Base-by-base conservation (phyloP, 495 filamentous ascomycete species). In the Penicillium manginii region DNA sequence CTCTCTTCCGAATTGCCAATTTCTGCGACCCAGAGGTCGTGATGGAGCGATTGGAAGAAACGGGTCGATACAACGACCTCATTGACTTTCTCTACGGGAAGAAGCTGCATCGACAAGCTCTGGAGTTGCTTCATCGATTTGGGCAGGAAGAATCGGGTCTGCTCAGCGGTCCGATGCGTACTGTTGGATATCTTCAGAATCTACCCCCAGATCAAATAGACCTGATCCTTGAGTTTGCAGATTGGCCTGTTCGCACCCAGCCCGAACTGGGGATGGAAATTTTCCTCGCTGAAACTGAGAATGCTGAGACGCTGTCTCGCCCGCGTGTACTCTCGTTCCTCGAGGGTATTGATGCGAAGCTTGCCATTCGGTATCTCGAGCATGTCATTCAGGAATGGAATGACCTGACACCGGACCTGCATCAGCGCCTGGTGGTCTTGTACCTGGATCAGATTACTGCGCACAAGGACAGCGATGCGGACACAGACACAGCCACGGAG, bases 1-100 rank as follows among this genome's bases (percentile, higher is more conserved):
- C 92, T 3, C 84, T 99, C 1, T 97, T 99, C 74, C 91, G 96
- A 14, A 91, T 98, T 50, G 88, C 91, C 69, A 99, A 99, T 69
- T 97, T 96, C 72, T 97, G 94, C 64, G 93, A 98, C 61, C 93
- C 94, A 0, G 89, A 90, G 26, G 94, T 99, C 1, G 93, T 99
- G 23, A 93, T 96, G 69, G 90, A 97, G 72, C 87, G 90, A 59
- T 80, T 99, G 9, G 86, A 96, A 57, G 92, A 96, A 68, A 89
- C 87, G 51, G 88, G 90, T 42, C 89, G 92, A 47, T 96, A 96
- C 71, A 91, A 88, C 54, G 94, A 98, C 69, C 78, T 99, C 0
- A 93, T 99, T 29, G 93, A 99, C 65, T 99, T 99, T 70, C 87
- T 97, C 58, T 91, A 94, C 62, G 93, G 94, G 53, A 98, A 98